A percentile compares a stretch with the other conserved stretches of the same genome.
These are phyloP conservation scores for Lipomyces anomalus DNA, from an alignment of 805 yeast genomes.

Conservation along the genomic window DNA sequence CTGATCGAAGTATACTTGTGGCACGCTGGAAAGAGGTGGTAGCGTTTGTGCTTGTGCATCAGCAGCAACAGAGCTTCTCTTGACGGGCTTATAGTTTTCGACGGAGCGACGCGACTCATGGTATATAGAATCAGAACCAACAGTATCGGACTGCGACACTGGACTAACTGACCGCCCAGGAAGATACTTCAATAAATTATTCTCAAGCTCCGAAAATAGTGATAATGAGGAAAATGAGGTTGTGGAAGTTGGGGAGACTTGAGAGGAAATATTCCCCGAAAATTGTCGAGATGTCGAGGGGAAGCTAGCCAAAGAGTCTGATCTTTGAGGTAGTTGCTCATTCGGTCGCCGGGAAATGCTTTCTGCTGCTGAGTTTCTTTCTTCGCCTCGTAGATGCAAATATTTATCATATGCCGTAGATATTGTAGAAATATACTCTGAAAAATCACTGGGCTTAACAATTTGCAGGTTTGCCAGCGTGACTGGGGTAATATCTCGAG, in stretches of 20 bases:
- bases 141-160: not conserved
- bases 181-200: constrained; percentile 6
- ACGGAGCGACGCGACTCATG: constrained; percentile 3
- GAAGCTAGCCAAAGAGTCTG: constrained; percentile 9
- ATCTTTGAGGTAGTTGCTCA: constrained; percentile 4
- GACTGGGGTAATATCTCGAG: constrained; percentile 78
- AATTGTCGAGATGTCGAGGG: constrained; percentile 1
- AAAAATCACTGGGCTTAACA: constrained; percentile 41
- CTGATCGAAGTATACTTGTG: constrained; percentile 59
- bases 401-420: constrained; percentile 40
- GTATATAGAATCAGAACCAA: not conserved
- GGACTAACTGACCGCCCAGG: not conserved
- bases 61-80: no score
- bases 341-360: not conserved
- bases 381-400: constrained; percentile 3
- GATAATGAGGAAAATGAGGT: constrained; percentile 15
- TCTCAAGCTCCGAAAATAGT: constrained; percentile 20
- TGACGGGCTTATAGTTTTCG: constrained; percentile 5
- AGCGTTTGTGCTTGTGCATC: constrained; percentile 10
- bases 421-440: constrained; percentile 41
- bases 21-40: constrained; percentile 47
- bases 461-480: constrained; percentile 51
- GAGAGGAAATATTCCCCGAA: not conserved
- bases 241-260: not conserved
- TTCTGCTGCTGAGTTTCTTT: not conserved